These are phyloP conservation scores for Fusarium anthophilum DNA, from an alignment of 2,329 filamentous ascomycete genomes.

Conservation along the genomic window DNA sequence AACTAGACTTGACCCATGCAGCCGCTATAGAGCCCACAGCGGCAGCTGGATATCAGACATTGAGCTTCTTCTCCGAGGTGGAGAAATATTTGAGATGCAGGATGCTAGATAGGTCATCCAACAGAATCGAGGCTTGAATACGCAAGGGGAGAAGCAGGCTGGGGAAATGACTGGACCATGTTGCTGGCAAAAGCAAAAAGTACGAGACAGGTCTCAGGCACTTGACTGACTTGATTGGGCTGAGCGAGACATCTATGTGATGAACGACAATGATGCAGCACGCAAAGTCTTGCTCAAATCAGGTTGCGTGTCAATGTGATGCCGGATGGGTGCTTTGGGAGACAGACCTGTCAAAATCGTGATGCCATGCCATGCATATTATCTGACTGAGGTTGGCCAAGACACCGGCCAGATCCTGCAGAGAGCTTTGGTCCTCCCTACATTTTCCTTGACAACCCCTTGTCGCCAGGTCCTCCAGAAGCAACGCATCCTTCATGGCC, in stretches of 20 bases:
- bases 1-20: conserved; percentile 10
- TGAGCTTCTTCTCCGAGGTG: conserved; percentile 11
- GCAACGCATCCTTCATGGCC: background rate
- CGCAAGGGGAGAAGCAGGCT: conserved; percentile 21
- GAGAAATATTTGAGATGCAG: conserved; percentile 5
- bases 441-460: background rate
- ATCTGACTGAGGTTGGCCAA: background rate
- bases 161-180: background rate
- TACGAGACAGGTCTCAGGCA: conserved; percentile 26
- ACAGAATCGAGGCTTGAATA: conserved; percentile 9
- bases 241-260: background rate
- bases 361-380: background rate
- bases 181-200: conserved; percentile 22
- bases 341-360: background rate
- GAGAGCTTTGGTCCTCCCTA: conserved; percentile 8
- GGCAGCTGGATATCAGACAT: background rate
- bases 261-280: background rate
- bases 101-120: background rate
- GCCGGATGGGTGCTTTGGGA: background rate
- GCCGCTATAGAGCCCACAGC: conserved; percentile 18
- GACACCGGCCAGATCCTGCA: conserved; percentile 2
- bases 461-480: background rate
- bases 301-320: background rate
- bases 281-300: background rate
- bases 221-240: conserved; percentile 27